Evolutionary conservation across 208 protist species (phyloP), one percentile per base, ranked within the genome.

Genomic region (Trypanosoma mega): DNA sequence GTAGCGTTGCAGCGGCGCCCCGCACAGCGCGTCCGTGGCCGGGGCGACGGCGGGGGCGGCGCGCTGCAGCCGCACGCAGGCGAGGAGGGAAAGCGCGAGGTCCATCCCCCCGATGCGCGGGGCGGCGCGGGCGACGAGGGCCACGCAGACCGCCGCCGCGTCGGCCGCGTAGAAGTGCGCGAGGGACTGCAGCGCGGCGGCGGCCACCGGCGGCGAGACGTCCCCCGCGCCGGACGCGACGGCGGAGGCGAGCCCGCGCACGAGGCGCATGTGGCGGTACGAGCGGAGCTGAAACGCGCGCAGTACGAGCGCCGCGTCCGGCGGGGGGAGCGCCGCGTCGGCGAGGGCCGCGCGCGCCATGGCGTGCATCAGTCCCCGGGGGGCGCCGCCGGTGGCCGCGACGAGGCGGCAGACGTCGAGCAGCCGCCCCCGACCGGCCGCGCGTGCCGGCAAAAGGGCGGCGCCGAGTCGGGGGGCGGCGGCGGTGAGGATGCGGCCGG

Each of bases 291-390:
- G 72, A 27, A 90, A 72, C 18, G 79, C 51, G 27, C 73, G 73
- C 34, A 82, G 18, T 12, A 85, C 51, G 33, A 64, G 9, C 20
- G 73, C 53, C 14, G 87, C 39, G 26, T 85, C 70, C 27, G 59
- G 48, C 14, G 71, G 72, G 3, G 33, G 58, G n/a, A 90, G 58
- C 11, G 74, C 72, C 24, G 72, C 20, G 51, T 67, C 70, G 5
- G 57, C 54, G 6, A 86, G 14, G 0, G 68, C 55, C 23, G 56
- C 46, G 4, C 75, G 74, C 26, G 76, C 70, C 31, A 90, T 2
- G 45, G 69, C 82, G 48, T 82, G 85, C 29, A 88, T 37, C 27
- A 93, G 47, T 8, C 62, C 64, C 23, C 77, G 81, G 37, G 82
- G 79, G 14, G 62, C 79, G 63, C 71, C 79, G 43, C 58, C 62